Evolutionary conservation across 2,329 filamentous ascomycete genomes (phyloP).

Genomic region (Diplodia seriata): DNA sequence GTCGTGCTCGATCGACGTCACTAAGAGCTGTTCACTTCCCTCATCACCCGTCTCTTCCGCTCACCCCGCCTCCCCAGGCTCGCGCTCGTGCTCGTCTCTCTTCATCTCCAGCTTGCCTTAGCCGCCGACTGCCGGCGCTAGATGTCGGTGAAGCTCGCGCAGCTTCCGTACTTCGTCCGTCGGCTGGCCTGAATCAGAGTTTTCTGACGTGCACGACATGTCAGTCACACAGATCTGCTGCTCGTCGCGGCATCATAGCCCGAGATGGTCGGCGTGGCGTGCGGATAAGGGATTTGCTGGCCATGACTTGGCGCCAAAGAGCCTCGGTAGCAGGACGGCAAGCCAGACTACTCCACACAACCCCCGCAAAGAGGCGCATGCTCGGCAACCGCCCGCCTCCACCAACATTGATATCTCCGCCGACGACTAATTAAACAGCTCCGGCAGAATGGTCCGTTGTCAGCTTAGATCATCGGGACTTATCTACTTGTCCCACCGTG

Average conservation of each 20-base stretch:
- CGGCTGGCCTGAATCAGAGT: not conserved
- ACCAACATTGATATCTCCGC: not conserved
- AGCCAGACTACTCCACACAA: conserved; percentile 10
- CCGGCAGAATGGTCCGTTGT: not conserved
- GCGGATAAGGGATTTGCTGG: not conserved
- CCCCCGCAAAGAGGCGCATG: conserved; percentile 20
- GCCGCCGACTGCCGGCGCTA: no score
- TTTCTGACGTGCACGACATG: not conserved
- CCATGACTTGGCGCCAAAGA: not conserved
- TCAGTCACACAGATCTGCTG: not conserved
- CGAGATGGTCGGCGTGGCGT: not conserved
- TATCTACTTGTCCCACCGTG: not conserved
- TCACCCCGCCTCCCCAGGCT: no score
- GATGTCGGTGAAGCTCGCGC: no score
- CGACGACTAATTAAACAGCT: not conserved
- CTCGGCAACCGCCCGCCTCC: conserved; percentile 6
- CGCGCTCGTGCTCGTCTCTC: no score
- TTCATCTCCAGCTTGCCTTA: no score
- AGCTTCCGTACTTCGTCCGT: not conserved
- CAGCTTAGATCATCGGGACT: not conserved
- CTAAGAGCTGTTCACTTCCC: no score
- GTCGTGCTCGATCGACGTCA: no score
- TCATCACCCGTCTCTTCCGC: no score
- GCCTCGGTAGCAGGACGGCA: conserved; percentile 16
- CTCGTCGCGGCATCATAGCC: not conserved